Conservation (phyloP, 192 early-diverging fungal genomes). For the Dissophora globulifera region DNA sequence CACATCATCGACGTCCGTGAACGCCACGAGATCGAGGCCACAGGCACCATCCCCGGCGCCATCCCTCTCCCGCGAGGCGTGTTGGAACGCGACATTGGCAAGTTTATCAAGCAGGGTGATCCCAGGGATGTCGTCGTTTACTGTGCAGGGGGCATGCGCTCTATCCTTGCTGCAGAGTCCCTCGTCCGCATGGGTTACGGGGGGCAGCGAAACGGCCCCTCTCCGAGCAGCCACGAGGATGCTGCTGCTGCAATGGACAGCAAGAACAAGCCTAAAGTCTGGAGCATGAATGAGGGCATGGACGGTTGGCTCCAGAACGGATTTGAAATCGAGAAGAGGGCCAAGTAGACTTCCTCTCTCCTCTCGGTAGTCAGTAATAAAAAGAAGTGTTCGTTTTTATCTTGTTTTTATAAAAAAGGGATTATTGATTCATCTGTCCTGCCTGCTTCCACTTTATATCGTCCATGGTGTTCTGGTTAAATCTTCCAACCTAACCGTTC, state of each 20-base stretch:
- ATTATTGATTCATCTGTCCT: no score
- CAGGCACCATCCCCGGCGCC: slow-evolving; percentile 60
- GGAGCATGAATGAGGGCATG: slow-evolving; percentile 61
- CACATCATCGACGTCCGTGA: slow-evolving; percentile 64
- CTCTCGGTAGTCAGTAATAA: no score
- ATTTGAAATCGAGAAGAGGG: slow-evolving; percentile 51
- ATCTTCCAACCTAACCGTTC: slow-evolving; percentile 12
- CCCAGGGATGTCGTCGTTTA: slow-evolving; percentile 60
- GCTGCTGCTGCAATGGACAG: background rate
- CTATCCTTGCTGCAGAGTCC: slow-evolving; percentile 61
- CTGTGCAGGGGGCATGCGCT: slow-evolving; percentile 65
- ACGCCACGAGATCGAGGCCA: slow-evolving; percentile 53
- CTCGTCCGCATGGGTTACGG: slow-evolving; percentile 62
- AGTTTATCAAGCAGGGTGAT: slow-evolving; percentile 52
- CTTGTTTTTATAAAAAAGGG: no score
- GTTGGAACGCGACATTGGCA: slow-evolving; percentile 59
- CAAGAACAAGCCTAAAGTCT: slow-evolving; percentile 34
- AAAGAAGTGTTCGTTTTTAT: background rate
- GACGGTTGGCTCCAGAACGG: slow-evolving; percentile 62
- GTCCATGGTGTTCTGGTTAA: background rate
- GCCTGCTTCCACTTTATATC: background rate
- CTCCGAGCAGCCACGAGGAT: background rate
- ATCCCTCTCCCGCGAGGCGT: slow-evolving; percentile 59
- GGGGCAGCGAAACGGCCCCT: no score
- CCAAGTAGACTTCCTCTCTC: no score